phyloP scores from a whole-genome alignment of 805 yeast species.

The Saturnispora sanitii region DNA sequence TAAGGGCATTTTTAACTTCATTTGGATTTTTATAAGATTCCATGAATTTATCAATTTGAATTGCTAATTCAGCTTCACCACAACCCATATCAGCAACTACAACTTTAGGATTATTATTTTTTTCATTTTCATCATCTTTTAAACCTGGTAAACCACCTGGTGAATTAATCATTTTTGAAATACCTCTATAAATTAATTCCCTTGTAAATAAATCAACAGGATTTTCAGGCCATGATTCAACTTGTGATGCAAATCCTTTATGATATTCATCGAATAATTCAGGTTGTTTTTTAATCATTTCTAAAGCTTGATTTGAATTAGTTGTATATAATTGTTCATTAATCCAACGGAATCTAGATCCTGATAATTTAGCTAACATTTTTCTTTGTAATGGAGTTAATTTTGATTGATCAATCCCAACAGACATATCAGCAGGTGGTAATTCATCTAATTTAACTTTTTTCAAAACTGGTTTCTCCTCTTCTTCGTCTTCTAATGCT shows the following conservation, averaged over 20 bases:
- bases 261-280: conserved; percentile 89
- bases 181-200: conserved; percentile 50
- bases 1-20: conserved; percentile 27
- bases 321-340: conserved; percentile 94
- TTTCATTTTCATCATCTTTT: no score
- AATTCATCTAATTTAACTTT: conserved; percentile 7
- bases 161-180: conserved; percentile 64
- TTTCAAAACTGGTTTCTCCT: conserved; percentile 1
- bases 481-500: conserved; percentile 3
- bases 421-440: conserved; percentile 16
- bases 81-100: conserved; percentile 98
- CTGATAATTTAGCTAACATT: conserved; percentile 90
- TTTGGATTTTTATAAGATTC: conserved; percentile 14
- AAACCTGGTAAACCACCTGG: conserved; percentile 93
- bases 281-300: conserved; percentile 71
- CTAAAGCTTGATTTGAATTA: conserved; percentile 65
- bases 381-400: conserved; percentile 86
- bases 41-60: conserved; percentile 47
- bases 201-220: conserved; percentile 88
- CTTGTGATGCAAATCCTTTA: conserved; percentile 90
- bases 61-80: conserved; percentile 88
- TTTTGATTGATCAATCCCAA: conserved; percentile 24
- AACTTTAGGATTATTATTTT: conserved; percentile 41
- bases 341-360: conserved; percentile 96
- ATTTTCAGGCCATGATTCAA: conserved; percentile 95